These are phyloP conservation scores for Acanthamoeba triangularis DNA, from an alignment of 208 protist genomes.

Conservation along the genomic window DNA sequence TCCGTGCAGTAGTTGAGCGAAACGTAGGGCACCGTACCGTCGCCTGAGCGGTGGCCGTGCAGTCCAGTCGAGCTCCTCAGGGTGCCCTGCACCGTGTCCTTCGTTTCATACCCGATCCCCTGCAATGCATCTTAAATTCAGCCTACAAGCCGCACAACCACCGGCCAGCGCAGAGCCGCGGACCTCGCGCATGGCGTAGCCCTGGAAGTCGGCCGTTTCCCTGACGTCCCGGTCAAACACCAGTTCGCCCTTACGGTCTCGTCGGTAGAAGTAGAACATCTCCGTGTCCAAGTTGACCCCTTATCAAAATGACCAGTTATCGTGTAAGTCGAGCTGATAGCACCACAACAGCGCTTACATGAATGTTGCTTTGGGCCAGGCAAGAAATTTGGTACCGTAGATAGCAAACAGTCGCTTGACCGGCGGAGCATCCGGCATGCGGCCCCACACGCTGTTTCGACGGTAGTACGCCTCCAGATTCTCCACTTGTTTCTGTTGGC, in stretches of 20 bases:
- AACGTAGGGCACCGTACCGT: slow-evolving; percentile 37
- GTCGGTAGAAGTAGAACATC: slow-evolving; percentile 38
- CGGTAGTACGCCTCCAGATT: slow-evolving; percentile 3
- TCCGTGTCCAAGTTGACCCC: slow-evolving; percentile 71
- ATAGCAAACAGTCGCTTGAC: slow-evolving; percentile 35
- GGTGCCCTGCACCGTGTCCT: neutral
- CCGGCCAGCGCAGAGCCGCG: too few relatives aligned
- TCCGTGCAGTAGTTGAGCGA: slow-evolving; percentile 18
- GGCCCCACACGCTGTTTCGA: neutral
- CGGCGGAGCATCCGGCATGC: neutral
- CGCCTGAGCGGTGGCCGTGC: slow-evolving; percentile 4
- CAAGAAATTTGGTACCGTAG: neutral
- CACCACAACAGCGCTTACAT: too few relatives aligned
- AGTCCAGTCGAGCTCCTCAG: neutral
- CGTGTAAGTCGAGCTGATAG: too few relatives aligned
- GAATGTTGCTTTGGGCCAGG: too few relatives aligned
- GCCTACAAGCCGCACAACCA: neutral
- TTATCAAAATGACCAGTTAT: too few relatives aligned
- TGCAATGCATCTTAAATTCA: neutral
- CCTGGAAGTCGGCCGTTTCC: neutral
- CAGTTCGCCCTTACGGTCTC: slow-evolving; percentile 16
- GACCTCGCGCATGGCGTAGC: neutral
- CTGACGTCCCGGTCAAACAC: slow-evolving; percentile 3
- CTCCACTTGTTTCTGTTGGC: neutral
- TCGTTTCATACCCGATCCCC: slow-evolving; percentile 21